A percentile compares a stretch with the other conserved stretches of the same genome.
Conservation (phyloP, 2,329 filamentous ascomycete genomes). For the Tolypocladium ophioglossoides region DNA sequence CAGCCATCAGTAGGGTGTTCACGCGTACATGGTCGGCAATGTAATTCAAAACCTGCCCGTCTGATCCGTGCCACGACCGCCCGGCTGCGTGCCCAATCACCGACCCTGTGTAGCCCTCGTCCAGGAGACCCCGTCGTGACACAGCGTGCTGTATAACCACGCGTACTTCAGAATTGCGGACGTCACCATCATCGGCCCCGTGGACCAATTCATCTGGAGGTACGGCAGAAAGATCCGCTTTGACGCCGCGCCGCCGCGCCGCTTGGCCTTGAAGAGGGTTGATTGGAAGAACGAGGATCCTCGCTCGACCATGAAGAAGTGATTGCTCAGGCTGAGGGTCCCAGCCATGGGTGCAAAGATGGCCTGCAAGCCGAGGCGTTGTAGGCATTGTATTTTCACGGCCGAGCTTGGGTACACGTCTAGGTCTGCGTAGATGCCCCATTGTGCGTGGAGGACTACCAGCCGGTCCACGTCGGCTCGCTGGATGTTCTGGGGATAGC, state of each 20-base stretch:
- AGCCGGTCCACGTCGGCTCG: conserved; percentile 12
- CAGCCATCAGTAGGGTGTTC: not conserved
- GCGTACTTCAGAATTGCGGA: conserved; percentile 8
- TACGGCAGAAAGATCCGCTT: conserved; percentile 10
- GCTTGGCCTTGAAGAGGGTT: conserved; percentile 11
- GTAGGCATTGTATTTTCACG: conserved; percentile 7
- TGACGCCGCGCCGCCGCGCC: conserved; percentile 5
- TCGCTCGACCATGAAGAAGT: conserved; percentile 14
- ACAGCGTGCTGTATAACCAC: conserved; percentile 5
- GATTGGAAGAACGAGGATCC: conserved; percentile 9
- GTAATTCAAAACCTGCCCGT: conserved; percentile 11
- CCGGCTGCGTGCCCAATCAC: conserved; percentile 11
- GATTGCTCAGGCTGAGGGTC: conserved; percentile 10
- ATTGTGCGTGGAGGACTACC: conserved; percentile 10
- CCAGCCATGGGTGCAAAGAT: conserved; percentile 8
- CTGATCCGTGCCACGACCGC: conserved; percentile 12
- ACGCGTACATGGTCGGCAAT: conserved; percentile 6
- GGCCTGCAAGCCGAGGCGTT: conserved; percentile 5
- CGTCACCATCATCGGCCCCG: conserved; percentile 14
- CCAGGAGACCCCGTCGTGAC: conserved; percentile 4
- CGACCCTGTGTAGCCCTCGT: conserved; percentile 3
- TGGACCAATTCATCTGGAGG: conserved; percentile 14
- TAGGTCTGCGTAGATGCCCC: conserved; percentile 13
- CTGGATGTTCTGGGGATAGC: conserved; percentile 12
- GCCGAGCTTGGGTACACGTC: conserved; percentile 10